Conservation (phyloP, 805 yeast genomes). For the Metschnikowia kunwiensis region DNA sequence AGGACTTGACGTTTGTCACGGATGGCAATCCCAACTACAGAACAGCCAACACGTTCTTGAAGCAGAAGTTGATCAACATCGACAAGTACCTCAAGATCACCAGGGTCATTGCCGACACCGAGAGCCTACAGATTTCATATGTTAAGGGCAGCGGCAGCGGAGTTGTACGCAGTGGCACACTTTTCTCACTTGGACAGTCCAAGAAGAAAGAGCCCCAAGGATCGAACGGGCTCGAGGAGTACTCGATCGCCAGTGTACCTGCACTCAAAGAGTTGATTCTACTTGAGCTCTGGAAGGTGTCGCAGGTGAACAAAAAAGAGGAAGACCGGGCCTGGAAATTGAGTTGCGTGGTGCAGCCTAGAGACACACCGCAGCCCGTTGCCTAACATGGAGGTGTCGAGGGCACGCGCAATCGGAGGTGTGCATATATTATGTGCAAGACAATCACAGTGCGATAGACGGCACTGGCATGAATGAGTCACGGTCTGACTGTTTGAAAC, state of each 20-base stretch:
- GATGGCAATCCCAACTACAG: constrained; percentile 77
- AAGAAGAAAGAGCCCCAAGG: constrained; percentile 8
- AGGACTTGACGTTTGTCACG: constrained; percentile 75
- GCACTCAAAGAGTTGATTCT: constrained; percentile 57
- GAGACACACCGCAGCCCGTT: constrained; percentile 35
- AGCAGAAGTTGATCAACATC: constrained; percentile 62
- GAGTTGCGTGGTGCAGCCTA: constrained; percentile 59
- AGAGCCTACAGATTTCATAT: constrained; percentile 65
- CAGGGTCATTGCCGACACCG: constrained; percentile 61
- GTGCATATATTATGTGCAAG: background rate
- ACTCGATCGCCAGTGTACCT: constrained; percentile 39
- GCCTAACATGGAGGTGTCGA: no score
- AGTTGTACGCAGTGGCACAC: constrained; percentile 23
- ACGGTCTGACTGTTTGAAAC: constrained; percentile 1
- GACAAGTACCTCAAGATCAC: constrained; percentile 72
- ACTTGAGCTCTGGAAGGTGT: constrained; percentile 67
- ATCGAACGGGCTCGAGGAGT: constrained; percentile 29
- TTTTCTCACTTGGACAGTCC: constrained; percentile 18
- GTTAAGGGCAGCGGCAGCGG: constrained; percentile 19
- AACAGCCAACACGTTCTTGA: constrained; percentile 54
- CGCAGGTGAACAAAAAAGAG: constrained; percentile 55
- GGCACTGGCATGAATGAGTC: no score
- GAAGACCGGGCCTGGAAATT: constrained; percentile 71
- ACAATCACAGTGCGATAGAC: no score
- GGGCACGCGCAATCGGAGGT: background rate